Evolutionary conservation across 331 rosid species (phyloP).

Genomic region (Malus hybrid): DNA sequence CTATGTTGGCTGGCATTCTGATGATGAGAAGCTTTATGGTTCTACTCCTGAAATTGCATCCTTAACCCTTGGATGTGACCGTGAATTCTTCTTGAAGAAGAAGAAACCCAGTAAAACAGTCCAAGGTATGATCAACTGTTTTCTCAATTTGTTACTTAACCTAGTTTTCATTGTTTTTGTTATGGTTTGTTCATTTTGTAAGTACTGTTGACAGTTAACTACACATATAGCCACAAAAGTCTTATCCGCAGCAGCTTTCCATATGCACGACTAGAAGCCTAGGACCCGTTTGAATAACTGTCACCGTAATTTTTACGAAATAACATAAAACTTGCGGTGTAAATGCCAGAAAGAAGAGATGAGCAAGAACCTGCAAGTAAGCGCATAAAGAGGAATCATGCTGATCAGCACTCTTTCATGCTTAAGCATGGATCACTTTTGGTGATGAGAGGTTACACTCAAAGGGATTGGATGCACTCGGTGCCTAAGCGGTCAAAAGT

Average conservation of each 20-base stretch:
- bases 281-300: neutral
- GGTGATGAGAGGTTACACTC: constrained; percentile 89
- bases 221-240: neutral
- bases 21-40: constrained; percentile 87
- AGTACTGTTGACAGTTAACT: neutral
- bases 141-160: neutral
- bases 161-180: neutral
- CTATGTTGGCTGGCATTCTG: constrained; percentile 92
- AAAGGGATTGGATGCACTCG: constrained; percentile 90
- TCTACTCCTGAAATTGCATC: constrained; percentile 83
- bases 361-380: constrained; percentile 50
- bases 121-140: constrained; percentile 25
- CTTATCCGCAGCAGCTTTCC: neutral
- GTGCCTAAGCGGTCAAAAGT: constrained; percentile 78
- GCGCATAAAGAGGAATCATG: constrained; percentile 47
- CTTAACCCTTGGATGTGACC: constrained; percentile 75
- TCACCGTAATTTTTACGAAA: neutral
- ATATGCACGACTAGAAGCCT: neutral
- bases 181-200: neutral
- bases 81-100: constrained; percentile 80
- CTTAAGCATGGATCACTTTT: constrained; percentile 85
- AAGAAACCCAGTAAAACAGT: constrained; percentile 45
- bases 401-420: constrained; percentile 52
- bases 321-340: neutral
- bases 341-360: constrained; percentile 26